These are phyloP conservation scores for Epichloe bromicola DNA, from an alignment of 2,329 filamentous ascomycete genomes.

Conservation along the genomic window DNA sequence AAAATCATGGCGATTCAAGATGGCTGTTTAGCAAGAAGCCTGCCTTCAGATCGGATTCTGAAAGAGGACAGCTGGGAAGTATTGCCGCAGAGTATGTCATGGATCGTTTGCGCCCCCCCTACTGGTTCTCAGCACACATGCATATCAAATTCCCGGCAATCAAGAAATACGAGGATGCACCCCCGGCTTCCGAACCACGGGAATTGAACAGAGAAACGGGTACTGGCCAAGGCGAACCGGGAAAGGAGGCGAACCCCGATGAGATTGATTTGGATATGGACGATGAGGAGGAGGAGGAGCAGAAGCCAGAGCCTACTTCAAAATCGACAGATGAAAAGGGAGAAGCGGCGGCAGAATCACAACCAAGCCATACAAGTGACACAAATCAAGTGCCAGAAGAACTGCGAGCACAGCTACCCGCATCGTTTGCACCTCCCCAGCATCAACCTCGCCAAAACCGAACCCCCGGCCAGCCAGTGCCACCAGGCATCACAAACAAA, in stretches of 20 bases:
- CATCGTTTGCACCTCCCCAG: constrained; percentile 47
- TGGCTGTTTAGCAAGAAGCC: constrained; percentile 61
- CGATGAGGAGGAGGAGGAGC: constrained; percentile 20
- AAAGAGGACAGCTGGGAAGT: constrained; percentile 63
- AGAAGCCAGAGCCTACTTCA: not conserved
- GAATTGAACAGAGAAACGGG: not conserved
- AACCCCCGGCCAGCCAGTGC: constrained; percentile 50
- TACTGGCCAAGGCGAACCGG: not conserved
- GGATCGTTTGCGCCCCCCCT: constrained; percentile 63
- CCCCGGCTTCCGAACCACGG: not conserved
- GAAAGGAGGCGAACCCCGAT: constrained; percentile 39
- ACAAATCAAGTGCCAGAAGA: constrained; percentile 40
- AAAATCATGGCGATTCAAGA: constrained; percentile 59
- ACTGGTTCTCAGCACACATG: constrained; percentile 91
- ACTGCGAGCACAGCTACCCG: constrained; percentile 61
- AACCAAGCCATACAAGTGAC: not conserved
- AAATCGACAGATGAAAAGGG: not conserved
- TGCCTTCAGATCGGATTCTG: constrained; percentile 63
- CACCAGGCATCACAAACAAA: constrained; percentile 62
- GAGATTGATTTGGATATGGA: constrained; percentile 59
- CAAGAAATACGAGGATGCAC: constrained; percentile 37
- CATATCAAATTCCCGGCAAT: constrained; percentile 76
- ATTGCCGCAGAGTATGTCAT: constrained; percentile 68
- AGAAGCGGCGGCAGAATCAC: not conserved
- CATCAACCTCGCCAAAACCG: constrained; percentile 20